Conservation (phyloP, 805 yeast genomes). For the Kluyveromyces starmeri region DNA sequence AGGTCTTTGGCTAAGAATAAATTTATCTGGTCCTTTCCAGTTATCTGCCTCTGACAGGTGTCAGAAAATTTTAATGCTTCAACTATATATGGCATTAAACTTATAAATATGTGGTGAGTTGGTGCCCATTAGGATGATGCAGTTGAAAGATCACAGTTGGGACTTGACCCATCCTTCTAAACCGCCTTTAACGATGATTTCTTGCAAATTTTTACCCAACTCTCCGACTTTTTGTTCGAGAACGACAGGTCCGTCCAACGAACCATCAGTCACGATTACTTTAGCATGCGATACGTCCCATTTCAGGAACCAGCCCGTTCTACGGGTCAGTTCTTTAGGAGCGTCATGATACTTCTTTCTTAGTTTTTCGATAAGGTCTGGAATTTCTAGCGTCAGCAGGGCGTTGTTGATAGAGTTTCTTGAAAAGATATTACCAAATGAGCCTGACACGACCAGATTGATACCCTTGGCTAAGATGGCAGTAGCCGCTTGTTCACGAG, state of each 20-base stretch:
- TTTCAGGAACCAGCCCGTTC: conserved; percentile 87
- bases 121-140: no score
- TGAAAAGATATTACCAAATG: conserved; percentile 93
- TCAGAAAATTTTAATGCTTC: no score
- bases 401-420: conserved; percentile 97
- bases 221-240: conserved; percentile 89
- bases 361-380: conserved; percentile 68
- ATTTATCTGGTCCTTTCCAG: no score
- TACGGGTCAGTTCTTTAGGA: conserved; percentile 69
- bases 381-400: conserved; percentile 84
- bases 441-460: conserved; percentile 89
- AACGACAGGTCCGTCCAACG: conserved; percentile 41
- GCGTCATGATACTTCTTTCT: conserved; percentile 53
- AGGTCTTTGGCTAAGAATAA: no score
- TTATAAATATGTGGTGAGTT: no score
- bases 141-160: conserved; percentile 39
- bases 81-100: no score
- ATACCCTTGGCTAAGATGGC: conserved; percentile 91
- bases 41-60: no score
- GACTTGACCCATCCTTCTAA: conserved; percentile 96
- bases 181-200: conserved; percentile 94
- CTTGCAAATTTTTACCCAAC: conserved; percentile 90
- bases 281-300: conserved; percentile 89
- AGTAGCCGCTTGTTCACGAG: conserved; percentile 99
- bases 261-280: conserved; percentile 67